Base-by-base conservation (phyloP, 768 basidiomycete genomes). In the Chiua virens region DNA sequence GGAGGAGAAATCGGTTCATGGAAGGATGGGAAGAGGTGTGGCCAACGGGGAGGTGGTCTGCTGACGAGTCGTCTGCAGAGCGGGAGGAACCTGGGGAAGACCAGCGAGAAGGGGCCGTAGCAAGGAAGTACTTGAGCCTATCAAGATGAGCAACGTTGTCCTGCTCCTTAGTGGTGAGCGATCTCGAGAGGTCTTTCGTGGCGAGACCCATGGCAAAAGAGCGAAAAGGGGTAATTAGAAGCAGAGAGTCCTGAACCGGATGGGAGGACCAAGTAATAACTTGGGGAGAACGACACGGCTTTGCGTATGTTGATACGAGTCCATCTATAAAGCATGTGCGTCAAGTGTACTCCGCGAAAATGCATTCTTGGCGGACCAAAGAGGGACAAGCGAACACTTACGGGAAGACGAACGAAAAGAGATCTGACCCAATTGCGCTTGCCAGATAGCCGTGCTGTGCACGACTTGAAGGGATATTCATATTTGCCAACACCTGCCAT, bases 1-100 rank as follows among this genome's bases (percentile, higher is more conserved):
- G 94, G 15, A 98, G 81, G 35, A 86, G 78, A 69, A 97, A 97
- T 27, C 92, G 81, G 61, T 91, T 89, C 62, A 97, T 80, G 22
- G 83, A 82, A 7, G 88, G 88, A 65, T 92, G 89, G 2, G 80
- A 72, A n/a, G 78, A 77, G 36, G 74, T 73, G 47, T 79, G 77
- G 41, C 69, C 63, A 30, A 70, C 56, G 27, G 72, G 63, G 37
- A 49, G 46, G 13, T 57, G 47, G 32, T 66, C 59, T 8, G 42
- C 49, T 4, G 59, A 40, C 23, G 48, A 9, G 35, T 51, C 56
- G 15, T 61, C 56, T 18, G 60, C 20, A 8, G 66, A 49, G 15
- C 64, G 59, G 25, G 74, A 67, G 8, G 73, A 59, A 38, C 63
- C 63, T 1, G 67, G 53, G 11, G 72, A 65, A 22, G 68, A 79